A percentile compares a stretch with the other conserved stretches of the same genome.
Evolutionary conservation across 2,329 filamentous ascomycete species (phyloP).

Genomic region (Scleromitrula shiraiana): DNA sequence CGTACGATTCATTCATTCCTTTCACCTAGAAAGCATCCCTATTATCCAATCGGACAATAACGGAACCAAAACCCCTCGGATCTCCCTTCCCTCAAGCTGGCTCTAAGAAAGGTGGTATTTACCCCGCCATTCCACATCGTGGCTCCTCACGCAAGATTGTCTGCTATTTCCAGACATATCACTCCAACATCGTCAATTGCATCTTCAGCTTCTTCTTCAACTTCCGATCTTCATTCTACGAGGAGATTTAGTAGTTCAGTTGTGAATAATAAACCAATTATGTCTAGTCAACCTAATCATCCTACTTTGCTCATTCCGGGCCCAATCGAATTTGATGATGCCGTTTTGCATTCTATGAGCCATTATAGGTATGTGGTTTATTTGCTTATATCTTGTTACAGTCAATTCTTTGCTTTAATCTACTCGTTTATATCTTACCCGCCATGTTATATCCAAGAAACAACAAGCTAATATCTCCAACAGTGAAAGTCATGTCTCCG

Average conservation of each 20-base stretch:
- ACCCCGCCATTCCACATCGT: slow-evolving; percentile 15
- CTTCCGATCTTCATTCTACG: background rate
- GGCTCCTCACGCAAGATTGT: slow-evolving; percentile 23
- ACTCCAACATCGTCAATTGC: slow-evolving; percentile 10
- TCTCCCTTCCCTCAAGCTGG: no score
- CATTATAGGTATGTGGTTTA: slow-evolving; percentile 65
- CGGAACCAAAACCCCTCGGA: background rate
- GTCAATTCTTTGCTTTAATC: no score
- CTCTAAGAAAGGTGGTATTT: slow-evolving; percentile 8
- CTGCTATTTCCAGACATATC: slow-evolving; percentile 31
- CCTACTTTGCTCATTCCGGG: slow-evolving; percentile 87
- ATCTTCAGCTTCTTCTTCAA: background rate
- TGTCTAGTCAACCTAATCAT: slow-evolving; percentile 56
- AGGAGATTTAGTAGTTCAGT: slow-evolving; percentile 10
- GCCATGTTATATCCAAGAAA: no score
- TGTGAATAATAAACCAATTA: slow-evolving; percentile 26
- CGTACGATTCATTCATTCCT: background rate
- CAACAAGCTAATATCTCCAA: background rate
- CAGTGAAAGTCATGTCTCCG: slow-evolving; percentile 90
- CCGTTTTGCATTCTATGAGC: slow-evolving; percentile 87
- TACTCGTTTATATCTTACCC: background rate
- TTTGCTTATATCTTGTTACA: background rate
- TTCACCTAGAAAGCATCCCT: background rate
- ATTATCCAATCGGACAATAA: slow-evolving; percentile 6
- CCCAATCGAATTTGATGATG: slow-evolving; percentile 98